Percentiles rank a stretch among this genome's conserved stretches.
phyloP scores from a whole-genome alignment of 495 filamentous ascomycete genomes.

The Aspergillus egyptiacus region DNA sequence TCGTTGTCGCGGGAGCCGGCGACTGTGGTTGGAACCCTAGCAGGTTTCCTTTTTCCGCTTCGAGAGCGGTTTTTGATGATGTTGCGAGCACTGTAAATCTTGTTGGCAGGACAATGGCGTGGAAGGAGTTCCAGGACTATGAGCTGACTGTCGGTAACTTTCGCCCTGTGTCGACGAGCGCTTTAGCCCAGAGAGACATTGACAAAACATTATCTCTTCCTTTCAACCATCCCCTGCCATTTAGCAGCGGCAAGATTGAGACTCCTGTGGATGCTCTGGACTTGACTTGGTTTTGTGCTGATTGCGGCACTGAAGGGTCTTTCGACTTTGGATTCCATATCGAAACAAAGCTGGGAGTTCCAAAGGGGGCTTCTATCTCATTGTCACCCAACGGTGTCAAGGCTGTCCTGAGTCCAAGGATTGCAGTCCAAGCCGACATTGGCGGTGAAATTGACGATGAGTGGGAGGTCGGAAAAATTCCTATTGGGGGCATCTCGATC shows the following conservation, averaged over 20 bases:
- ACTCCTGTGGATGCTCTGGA: conserved; percentile 10
- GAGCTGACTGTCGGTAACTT: conserved; percentile 27
- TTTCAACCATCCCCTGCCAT: conserved; percentile 22
- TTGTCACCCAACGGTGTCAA: conserved; percentile 27
- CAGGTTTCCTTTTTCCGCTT: conserved; percentile 29
- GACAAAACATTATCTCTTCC: conserved; percentile 24
- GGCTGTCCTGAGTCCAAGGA: conserved; percentile 20
- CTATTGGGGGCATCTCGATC: conserved; percentile 29
- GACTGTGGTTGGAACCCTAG: conserved; percentile 33
- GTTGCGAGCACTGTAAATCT: conserved; percentile 21
- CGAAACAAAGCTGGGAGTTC: conserved; percentile 20
- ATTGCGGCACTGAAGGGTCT: conserved; percentile 28
- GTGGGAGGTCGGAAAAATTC: conserved; percentile 23
- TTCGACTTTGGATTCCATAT: conserved; percentile 33
- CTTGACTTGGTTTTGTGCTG: conserved; percentile 19
- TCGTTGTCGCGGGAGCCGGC: conserved; percentile 32
- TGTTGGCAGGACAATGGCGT: conserved; percentile 20
- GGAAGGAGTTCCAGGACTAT: conserved; percentile 29
- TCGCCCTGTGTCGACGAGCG: not conserved
- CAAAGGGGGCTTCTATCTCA: conserved; percentile 20
- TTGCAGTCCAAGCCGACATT: conserved; percentile 23
- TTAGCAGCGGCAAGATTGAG: conserved; percentile 15
- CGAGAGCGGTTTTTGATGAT: conserved; percentile 28
- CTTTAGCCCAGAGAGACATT: conserved; percentile 19
- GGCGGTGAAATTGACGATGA: conserved; percentile 20